Base-by-base conservation (phyloP, 2,329 filamentous ascomycete genomes). In the Cercospora zeae-maydis region DNA sequence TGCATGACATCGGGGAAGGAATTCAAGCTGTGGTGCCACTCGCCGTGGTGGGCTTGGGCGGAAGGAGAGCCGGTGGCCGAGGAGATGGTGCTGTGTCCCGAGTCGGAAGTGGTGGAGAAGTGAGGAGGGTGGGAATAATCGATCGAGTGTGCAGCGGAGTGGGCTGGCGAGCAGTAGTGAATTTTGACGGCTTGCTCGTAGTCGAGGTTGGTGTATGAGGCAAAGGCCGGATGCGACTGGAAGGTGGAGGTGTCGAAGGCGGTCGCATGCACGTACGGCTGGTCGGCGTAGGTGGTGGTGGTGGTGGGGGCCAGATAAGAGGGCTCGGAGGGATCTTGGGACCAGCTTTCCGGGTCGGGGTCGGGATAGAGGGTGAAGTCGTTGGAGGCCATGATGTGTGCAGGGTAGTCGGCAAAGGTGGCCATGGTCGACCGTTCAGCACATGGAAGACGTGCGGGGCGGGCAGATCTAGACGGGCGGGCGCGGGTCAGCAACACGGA, bases 1-100 rank as follows among this genome's bases (percentile, higher is more conserved):
- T n/a, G n/a, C n/a, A 90, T 84, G 65, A 91, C 89, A 71, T 81
- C 78, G 31, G 88, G 87, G 67, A 60, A 89, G 79, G 56, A 82
- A 84, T 63, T 66, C 62, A 36, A 89, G 27, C 67, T 66, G 57
- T 83, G 70, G 80, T 79, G 64, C 84, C 84, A 61, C 77, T 87
- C 63, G 85, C 88, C 24, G 81, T 82, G 63, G 82, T 91, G 65
- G 83, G 81, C 72, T 82, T 86, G 57, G 82, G 88, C 31, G 82
- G 84, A 78, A 30, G 82, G 82, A 5, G 82, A 84, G 47, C 79
- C 80, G 67, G 80, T 79, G 14, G 78, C 75, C 10, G 81, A 83
- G 3, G 81, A 83, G 10, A 81, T 79, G 14, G 77, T 76, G 67
- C 78, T 79, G 51, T 75, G 75, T 60, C 79, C 80, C 31, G 81